Evolutionary conservation across 2,329 filamentous ascomycete species (phyloP).

Genomic region (Paracamarosporium sp.): DNA sequence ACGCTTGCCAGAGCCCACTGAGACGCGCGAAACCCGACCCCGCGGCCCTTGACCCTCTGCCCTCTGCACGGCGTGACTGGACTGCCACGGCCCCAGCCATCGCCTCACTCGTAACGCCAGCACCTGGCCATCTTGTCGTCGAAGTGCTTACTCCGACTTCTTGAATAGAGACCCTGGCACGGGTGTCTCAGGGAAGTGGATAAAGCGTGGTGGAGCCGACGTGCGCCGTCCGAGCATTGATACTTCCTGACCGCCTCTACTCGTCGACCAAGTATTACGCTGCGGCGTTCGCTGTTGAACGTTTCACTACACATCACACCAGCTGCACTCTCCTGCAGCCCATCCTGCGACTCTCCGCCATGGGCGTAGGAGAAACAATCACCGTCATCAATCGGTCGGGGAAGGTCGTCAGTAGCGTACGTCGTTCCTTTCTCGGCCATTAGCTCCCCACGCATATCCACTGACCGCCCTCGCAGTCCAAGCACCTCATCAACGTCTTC

Average conservation of each 20-base stretch:
- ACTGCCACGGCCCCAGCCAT: constrained; percentile 14
- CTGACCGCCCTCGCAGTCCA: constrained; percentile 67
- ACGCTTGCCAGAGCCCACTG: constrained; percentile 20
- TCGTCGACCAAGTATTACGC: constrained; percentile 25
- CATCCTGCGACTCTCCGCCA: constrained; percentile 23
- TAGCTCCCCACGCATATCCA: constrained; percentile 10
- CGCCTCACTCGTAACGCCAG: constrained; percentile 33
- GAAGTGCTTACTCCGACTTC: neutral
- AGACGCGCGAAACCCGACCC: constrained; percentile 14
- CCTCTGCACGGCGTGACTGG: constrained; percentile 20
- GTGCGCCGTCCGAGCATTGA: constrained; percentile 15
- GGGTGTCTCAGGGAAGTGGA: constrained; percentile 19
- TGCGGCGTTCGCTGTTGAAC: constrained; percentile 22
- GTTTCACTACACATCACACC: constrained; percentile 24
- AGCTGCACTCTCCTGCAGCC: constrained; percentile 28
- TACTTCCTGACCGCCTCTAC: constrained; percentile 38
- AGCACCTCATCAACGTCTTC: constrained; percentile 88
- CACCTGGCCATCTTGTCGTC: constrained; percentile 10
- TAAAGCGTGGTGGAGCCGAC: constrained; percentile 13
- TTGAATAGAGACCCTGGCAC: constrained; percentile 15
- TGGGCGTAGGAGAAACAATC: constrained; percentile 71
- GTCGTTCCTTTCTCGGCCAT: constrained; percentile 43
- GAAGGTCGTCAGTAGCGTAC: constrained; percentile 87
- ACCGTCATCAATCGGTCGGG: constrained; percentile 91
- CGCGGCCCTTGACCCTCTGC: constrained; percentile 19